Percentiles rank a stretch among this genome's conserved stretches.
These are phyloP conservation scores for Leucoagaricus sp. DNA, from an alignment of 1,284 basidiomycete genomes.

Conservation along the genomic window DNA sequence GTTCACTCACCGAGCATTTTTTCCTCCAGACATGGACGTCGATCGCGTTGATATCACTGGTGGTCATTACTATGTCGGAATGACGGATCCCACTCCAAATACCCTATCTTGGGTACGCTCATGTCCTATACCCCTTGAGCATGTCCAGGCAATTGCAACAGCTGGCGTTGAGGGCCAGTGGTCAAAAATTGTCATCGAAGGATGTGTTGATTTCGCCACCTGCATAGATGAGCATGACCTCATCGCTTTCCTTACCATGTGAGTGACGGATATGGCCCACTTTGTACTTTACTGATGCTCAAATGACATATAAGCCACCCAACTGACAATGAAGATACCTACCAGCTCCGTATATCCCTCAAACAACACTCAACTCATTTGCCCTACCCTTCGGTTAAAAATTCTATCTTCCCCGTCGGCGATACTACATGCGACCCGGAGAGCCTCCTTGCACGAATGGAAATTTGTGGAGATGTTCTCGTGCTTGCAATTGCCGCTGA, in stretches of 20 bases:
- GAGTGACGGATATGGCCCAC: background rate
- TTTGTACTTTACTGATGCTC: no score
- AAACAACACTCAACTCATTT: conserved; percentile 1
- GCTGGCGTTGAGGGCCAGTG: background rate
- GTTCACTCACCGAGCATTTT: background rate
- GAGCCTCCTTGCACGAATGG: no score
- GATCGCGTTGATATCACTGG: no score
- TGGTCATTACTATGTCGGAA: no score
- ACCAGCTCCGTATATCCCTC: background rate
- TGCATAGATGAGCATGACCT: conserved; percentile 9
- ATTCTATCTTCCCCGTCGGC: background rate
- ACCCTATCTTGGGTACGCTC: background rate
- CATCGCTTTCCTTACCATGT: background rate
- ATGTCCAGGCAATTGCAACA: background rate
- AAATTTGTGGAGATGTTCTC: background rate
- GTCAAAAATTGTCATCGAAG: background rate
- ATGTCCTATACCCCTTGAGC: background rate
- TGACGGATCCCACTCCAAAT: no score
- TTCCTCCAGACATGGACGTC: background rate
- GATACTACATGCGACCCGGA: no score
- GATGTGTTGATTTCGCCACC: background rate
- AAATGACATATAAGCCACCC: background rate
- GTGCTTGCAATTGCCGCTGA: background rate
- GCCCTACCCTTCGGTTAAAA: background rate
- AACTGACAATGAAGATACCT: background rate